Evolutionary conservation across 129 eudicot species (phyloP).

Genomic region (Flaveria bidentis): DNA sequence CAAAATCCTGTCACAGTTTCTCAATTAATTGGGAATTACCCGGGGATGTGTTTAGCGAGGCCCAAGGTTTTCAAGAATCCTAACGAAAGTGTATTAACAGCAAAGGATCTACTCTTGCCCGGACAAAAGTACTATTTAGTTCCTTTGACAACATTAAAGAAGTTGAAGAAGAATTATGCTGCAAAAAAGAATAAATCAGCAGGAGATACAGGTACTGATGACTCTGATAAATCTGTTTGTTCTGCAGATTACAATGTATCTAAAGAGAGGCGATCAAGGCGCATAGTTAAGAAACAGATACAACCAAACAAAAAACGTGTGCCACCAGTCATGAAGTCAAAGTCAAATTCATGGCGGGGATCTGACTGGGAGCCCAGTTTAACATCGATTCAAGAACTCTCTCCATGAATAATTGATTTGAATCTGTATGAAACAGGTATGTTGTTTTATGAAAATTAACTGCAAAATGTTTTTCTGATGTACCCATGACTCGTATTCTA

Average conservation of each 20-base stretch:
- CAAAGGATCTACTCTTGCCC: conserved; percentile 50
- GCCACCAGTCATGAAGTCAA: conserved; percentile 49
- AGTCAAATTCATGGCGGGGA: conserved; percentile 35
- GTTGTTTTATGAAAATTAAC: conserved; percentile 19
- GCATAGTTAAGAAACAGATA: conserved; percentile 24
- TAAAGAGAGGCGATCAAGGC: conserved; percentile 40
- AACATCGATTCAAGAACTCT: conserved; percentile 60
- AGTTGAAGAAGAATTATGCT: conserved; percentile 46
- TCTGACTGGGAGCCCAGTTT: conserved; percentile 76
- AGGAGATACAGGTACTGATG: conserved; percentile 42
- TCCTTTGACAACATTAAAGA: conserved; percentile 53
- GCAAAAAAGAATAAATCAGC: conserved; percentile 27
- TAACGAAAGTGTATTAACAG: conserved; percentile 44
- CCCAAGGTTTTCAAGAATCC: conserved; percentile 67
- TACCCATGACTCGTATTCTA: conserved; percentile 10
- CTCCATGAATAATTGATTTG: conserved; percentile 45
- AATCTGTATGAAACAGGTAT: conserved; percentile 22
- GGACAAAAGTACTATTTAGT: conserved; percentile 61
- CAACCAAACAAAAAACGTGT: conserved; percentile 39
- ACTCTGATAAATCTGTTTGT: conserved; percentile 35
- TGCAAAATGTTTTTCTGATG: conserved; percentile 20
- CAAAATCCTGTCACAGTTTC: conserved; percentile 49
- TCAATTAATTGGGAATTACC: conserved; percentile 47
- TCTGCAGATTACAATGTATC: conserved; percentile 47
- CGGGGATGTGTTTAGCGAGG: conserved; percentile 56